phyloP scores from a whole-genome alignment of 2,329 filamentous ascomycete genomes.

The Colletotrichum sp. region DNA sequence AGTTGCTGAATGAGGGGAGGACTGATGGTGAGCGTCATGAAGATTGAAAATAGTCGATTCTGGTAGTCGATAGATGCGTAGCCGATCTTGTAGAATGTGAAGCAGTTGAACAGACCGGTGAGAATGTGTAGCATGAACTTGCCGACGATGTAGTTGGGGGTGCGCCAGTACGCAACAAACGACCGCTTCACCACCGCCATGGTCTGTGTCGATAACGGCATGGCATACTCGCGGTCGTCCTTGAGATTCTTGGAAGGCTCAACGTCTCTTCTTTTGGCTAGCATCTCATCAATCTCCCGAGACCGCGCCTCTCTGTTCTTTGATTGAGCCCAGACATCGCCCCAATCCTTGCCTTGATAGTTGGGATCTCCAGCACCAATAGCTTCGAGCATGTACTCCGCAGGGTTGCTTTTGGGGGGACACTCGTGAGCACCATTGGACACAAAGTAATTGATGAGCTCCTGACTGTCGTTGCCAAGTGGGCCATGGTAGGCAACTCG shows the following conservation, averaged over 20 bases:
- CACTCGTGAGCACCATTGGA: slow-evolving; percentile 53
- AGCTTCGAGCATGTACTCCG: slow-evolving; percentile 61
- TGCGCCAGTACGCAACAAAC: slow-evolving; percentile 70
- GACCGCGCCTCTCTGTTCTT: slow-evolving; percentile 49
- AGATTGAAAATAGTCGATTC: slow-evolving; percentile 75
- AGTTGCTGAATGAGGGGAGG: slow-evolving; percentile 80
- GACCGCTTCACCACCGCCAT: slow-evolving; percentile 58
- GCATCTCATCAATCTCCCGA: slow-evolving; percentile 58
- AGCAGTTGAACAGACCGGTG: slow-evolving; percentile 71
- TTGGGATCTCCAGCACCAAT: slow-evolving; percentile 69
- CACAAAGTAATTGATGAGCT: slow-evolving; percentile 58
- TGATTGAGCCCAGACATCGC: slow-evolving; percentile 63
- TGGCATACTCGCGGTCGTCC: slow-evolving; percentile 67
- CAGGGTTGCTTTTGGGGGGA: slow-evolving; percentile 54
- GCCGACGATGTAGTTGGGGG: slow-evolving; percentile 66
- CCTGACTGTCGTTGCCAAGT: slow-evolving; percentile 53
- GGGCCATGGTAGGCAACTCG: slow-evolving; percentile 60
- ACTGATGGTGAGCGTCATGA: slow-evolving; percentile 78
- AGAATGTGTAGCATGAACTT: slow-evolving; percentile 68
- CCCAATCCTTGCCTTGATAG: slow-evolving; percentile 67
- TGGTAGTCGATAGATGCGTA: slow-evolving; percentile 67
- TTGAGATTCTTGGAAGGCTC: slow-evolving; percentile 42
- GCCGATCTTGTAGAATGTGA: slow-evolving; percentile 71
- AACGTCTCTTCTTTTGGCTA: slow-evolving; percentile 46
- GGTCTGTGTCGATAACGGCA: slow-evolving; percentile 61